Conservation (phyloP, 163 green algal species). For the Prototheca wickerhamii region DNA sequence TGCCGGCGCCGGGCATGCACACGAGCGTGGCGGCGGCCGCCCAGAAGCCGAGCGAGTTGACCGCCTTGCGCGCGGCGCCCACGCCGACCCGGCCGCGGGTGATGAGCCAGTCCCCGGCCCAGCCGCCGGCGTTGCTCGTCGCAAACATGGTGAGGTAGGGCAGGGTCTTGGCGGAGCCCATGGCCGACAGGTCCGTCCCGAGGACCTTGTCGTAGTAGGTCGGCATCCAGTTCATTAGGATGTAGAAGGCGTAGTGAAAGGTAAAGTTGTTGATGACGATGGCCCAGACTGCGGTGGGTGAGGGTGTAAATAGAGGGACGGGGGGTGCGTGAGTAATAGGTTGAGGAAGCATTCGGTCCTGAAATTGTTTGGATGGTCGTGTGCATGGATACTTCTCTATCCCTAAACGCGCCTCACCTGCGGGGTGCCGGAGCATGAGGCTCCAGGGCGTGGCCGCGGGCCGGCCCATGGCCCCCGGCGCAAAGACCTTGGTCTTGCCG, state of each 20-base stretch:
- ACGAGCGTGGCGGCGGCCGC: constrained; percentile 49
- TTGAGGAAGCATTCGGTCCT: neutral
- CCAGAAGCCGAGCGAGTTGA: constrained; percentile 67
- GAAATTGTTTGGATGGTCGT: too few relatives aligned
- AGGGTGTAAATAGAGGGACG: constrained; percentile 44
- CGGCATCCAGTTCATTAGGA: constrained; percentile 98
- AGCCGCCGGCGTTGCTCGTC: constrained; percentile 78
- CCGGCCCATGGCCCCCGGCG: constrained; percentile 15
- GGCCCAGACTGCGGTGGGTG: constrained; percentile 59
- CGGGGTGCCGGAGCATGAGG: constrained; percentile 49
- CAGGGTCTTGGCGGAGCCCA: constrained; percentile 67
- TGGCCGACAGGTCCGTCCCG: constrained; percentile 42
- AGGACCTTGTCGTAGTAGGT: constrained; percentile 79
- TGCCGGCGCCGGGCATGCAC: constrained; percentile 51
- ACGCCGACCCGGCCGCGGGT: constrained; percentile 30
- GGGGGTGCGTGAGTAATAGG: constrained; percentile 12
- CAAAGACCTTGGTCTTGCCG: neutral
- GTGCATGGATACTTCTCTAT: neutral
- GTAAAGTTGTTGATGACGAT: constrained; percentile 97
- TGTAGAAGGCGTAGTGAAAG: constrained; percentile 98
- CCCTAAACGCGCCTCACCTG: constrained; percentile 2
- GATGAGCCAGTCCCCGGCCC: constrained; percentile 77
- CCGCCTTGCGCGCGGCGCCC: constrained; percentile 54
- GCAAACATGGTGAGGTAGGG: constrained; percentile 97
- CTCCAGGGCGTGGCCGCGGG: constrained; percentile 50